Conservation (phyloP, 371 early-diverging fungal species). For the Blakeslea trispora region DNA sequence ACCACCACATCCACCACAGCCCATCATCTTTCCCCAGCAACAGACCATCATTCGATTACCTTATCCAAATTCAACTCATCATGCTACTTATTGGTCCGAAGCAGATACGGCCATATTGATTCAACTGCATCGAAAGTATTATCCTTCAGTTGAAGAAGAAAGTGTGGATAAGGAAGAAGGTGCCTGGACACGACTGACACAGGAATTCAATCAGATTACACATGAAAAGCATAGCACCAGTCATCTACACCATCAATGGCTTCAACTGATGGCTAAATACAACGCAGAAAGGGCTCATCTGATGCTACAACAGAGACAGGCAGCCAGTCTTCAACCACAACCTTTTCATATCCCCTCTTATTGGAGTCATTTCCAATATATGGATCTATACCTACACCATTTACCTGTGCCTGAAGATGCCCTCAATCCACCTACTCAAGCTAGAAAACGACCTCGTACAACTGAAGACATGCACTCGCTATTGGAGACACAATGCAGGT, state of each 20-base stretch:
- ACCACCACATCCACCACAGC: too few species aligned
- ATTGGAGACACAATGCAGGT: conserved; percentile 5
- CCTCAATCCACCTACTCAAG: background rate
- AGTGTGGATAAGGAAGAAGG: background rate
- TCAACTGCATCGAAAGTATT: conserved; percentile 14
- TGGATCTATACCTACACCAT: conserved; percentile 13
- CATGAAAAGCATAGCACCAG: background rate
- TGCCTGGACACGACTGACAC: conserved; percentile 3
- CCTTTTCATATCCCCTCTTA: conserved; percentile 8
- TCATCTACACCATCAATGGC: conserved; percentile 2
- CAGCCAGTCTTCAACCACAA: background rate
- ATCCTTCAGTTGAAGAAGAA: background rate
- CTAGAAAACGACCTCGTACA: background rate
- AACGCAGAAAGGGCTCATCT: conserved; percentile 12
- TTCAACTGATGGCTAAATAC: conserved; percentile 10
- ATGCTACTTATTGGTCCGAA: conserved; percentile 11
- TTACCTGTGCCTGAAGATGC: conserved; percentile 10
- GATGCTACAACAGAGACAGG: background rate
- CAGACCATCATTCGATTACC: too few species aligned
- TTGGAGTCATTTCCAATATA: conserved; percentile 19
- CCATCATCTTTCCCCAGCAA: too few species aligned
- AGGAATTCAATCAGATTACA: conserved; percentile 14
- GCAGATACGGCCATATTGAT: conserved; percentile 12
- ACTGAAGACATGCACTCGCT: background rate
- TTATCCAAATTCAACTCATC: too few species aligned